Evolutionary conservation across 1,139 yeast genomes (phyloP), one percentile per base, ranked within the genome.

Genomic region (Scheffersomyces titani): DNA sequence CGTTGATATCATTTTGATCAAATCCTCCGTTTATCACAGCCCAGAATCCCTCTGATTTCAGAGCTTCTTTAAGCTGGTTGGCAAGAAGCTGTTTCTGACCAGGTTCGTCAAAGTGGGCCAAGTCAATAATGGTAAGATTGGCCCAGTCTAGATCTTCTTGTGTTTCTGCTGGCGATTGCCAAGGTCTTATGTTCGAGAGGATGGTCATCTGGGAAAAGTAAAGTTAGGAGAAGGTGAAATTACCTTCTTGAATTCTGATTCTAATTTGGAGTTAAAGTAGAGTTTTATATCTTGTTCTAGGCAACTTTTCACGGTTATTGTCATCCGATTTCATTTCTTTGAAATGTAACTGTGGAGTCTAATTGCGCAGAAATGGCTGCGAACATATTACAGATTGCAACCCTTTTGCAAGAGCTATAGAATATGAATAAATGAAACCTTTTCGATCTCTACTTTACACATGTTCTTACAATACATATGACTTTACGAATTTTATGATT

Each of bases 21-120:
- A 73, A 63, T 1, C 75, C 77, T 47, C 66, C 65, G 51, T 69
- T 69, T 16, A 62, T 57, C 6, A 74, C 68, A 1, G 74, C 72
- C 73, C 73, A 74, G 57, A 74, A 73, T 16, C 78, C 78, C 47
- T 73, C 75, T 19, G 66, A 63, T 4, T 65, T 63, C 20, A 71
- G 70, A 0, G 76, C 77, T 7, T 57, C 50, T 48, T 69, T 62
- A 21, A 74, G 64, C 40, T 71, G 65, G 30, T 66, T 56, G 2
- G 75, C 77, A 18, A 74, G 63, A 49, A 64, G 58, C 19, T 65
- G 60, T 54, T 70, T 71, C 6, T 74, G 74, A 3, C 65, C 69
- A 5, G 73, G 70, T 30, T 62, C 59, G 50, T 73, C 75, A 57
- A 70, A 73, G 36, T 61, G 61, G 30, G 69, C 61, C 46, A 74